phyloP scores from a whole-genome alignment of 1,139 yeast genomes.

The Geotrichum siamense region DNA sequence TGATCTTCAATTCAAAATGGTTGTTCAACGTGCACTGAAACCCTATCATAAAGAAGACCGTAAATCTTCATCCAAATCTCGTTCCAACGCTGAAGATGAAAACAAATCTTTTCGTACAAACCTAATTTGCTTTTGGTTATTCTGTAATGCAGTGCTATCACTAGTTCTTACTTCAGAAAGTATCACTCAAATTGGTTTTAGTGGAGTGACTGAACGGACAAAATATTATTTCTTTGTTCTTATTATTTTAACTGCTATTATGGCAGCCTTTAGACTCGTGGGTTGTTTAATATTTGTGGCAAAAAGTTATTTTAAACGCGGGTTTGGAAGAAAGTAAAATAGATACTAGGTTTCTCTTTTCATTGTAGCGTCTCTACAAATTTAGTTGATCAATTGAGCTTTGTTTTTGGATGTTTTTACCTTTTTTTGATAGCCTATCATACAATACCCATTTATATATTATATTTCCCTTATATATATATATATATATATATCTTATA shows the following conservation, averaged over 20 bases:
- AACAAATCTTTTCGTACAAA: slow-evolving; percentile 73
- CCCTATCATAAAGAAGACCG: slow-evolving; percentile 36
- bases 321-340: slow-evolving; percentile 13
- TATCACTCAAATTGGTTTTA: slow-evolving; percentile 31
- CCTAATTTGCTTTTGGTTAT: slow-evolving; percentile 73
- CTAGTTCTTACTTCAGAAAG: slow-evolving; percentile 48
- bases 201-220: slow-evolving; percentile 39
- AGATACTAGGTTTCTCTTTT: too few relatives aligned
- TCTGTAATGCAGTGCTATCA: slow-evolving; percentile 62
- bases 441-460: too few relatives aligned
- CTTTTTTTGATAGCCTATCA: too few relatives aligned
- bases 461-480: too few relatives aligned
- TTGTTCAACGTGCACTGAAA: slow-evolving; percentile 39
- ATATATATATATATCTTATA: too few relatives aligned
- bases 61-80: slow-evolving; percentile 29
- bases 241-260: slow-evolving; percentile 72
- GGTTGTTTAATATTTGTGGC: slow-evolving; percentile 60
- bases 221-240: slow-evolving; percentile 60
- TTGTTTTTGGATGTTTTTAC: too few relatives aligned
- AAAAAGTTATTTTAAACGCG: slow-evolving; percentile 31
- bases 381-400: too few relatives aligned
- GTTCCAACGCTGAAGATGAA: slow-evolving; percentile 40
- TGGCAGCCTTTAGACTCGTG: slow-evolving; percentile 64
- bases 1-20: slow-evolving; percentile 42
- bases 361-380: too few relatives aligned